These are phyloP conservation scores for Metschnikowia orientalis DNA, from an alignment of 805 yeast species.

Conservation along the genomic window DNA sequence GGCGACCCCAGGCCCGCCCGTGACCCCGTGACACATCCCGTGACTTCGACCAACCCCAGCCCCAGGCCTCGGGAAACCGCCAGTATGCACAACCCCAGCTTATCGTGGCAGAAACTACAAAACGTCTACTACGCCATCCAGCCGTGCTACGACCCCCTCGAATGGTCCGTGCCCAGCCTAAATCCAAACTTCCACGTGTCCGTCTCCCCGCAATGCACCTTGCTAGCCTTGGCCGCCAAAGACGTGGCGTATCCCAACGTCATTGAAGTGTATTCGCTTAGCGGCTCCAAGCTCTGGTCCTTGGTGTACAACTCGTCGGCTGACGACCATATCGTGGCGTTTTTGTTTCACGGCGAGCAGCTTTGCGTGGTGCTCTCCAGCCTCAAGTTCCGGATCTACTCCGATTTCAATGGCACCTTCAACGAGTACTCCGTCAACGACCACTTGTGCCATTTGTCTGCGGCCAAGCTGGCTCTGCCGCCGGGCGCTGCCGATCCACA, in stretches of 20 bases:
- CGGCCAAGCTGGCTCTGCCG: neutral
- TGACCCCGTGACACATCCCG: too few species aligned
- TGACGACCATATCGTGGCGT: constrained; percentile 49
- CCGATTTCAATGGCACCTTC: constrained; percentile 66
- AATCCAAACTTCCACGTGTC: constrained; percentile 41
- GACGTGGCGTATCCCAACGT: constrained; percentile 32
- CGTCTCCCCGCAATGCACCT: constrained; percentile 50
- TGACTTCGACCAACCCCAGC: too few species aligned
- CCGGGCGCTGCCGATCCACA: neutral
- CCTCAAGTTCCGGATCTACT: constrained; percentile 54
- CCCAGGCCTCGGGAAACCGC: too few species aligned
- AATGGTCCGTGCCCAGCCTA: constrained; percentile 45
- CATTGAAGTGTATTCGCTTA: constrained; percentile 33
- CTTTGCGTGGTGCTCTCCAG: constrained; percentile 51
- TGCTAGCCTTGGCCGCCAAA: constrained; percentile 48
- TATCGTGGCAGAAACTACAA: constrained; percentile 75
- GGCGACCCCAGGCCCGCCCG: too few species aligned
- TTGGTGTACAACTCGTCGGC: constrained; percentile 40
- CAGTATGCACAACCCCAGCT: constrained; percentile 34
- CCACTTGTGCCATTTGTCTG: constrained; percentile 12
- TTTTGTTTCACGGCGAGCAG: constrained; percentile 49
- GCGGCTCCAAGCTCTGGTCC: constrained; percentile 34
- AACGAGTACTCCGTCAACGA: constrained; percentile 40
- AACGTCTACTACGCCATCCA: constrained; percentile 63
- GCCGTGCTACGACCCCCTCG: constrained; percentile 48